phyloP scores from a whole-genome alignment of 2,329 filamentous ascomycete genomes.

The Aotearoamyces nothofagi region DNA sequence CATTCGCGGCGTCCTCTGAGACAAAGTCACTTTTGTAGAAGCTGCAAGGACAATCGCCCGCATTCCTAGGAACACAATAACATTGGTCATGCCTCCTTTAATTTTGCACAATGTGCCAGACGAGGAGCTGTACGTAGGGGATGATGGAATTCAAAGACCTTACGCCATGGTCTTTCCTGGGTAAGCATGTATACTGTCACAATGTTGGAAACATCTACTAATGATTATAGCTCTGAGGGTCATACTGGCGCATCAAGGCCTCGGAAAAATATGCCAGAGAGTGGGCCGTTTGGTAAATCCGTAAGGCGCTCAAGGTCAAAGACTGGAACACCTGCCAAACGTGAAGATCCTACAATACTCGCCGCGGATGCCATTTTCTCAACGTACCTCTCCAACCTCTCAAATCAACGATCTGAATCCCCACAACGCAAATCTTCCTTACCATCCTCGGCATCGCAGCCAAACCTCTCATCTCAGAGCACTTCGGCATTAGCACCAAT shows the following conservation, averaged over 20 bases:
- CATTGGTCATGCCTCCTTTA: slow-evolving; percentile 41
- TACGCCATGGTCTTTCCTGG: slow-evolving; percentile 53
- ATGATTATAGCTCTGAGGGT: slow-evolving; percentile 31
- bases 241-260: slow-evolving; percentile 31
- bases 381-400: slow-evolving; percentile 34
- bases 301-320: slow-evolving; percentile 46
- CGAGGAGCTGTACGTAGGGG: slow-evolving; percentile 49
- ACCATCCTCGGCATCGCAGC: slow-evolving; percentile 18
- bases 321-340: slow-evolving; percentile 36
- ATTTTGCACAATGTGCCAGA: slow-evolving; percentile 56
- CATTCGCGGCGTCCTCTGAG: too few relatives aligned
- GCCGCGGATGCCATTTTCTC: slow-evolving; percentile 47
- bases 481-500: slow-evolving; percentile 9
- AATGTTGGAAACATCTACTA: neutral
- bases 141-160: slow-evolving; percentile 48
- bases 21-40: slow-evolving; percentile 1
- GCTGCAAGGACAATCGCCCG: neutral
- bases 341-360: slow-evolving; percentile 45
- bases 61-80: neutral
- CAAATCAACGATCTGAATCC: slow-evolving; percentile 15
- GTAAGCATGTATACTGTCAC: slow-evolving; percentile 22
- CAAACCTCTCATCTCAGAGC: slow-evolving; percentile 20
- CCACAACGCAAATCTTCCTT: slow-evolving; percentile 18
- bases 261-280: slow-evolving; percentile 39
- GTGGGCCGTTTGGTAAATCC: slow-evolving; percentile 53